Base-by-base conservation (phyloP, 352 stramenopile genomes). In the Pythium scleroteichum region DNA sequence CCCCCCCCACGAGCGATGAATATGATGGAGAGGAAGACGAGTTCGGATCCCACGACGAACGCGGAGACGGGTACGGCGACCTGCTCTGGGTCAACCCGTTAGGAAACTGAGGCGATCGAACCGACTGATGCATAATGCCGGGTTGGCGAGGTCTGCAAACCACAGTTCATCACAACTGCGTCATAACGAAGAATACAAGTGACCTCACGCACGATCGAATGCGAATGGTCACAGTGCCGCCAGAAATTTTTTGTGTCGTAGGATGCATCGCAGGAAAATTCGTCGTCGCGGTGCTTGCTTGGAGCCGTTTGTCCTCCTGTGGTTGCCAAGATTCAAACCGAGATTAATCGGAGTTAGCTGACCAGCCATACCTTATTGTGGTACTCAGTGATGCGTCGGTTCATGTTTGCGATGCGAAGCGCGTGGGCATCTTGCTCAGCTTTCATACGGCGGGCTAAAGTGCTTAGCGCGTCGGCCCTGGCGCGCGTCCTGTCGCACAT, bases 251-350 rank as follows among this genome's bases (percentile, higher is more conserved):
- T 42, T 87, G 77, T 2, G 84, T 92, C 24, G 71, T 71, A n/a
- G 81, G 82, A 46, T 92, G 84, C 84, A 93, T 91, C 9, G 78
- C 84, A 19, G 84, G 82, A 40, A 92, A 93, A 53, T 90, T 91
- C 16, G 84, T 93, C 23, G 68, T 83, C 16, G 73, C 77, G 0
- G 78, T 90, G 40, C 64, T 82, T 32, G 82, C 79, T 22, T 89
- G 72, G 5, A 89, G 67, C 14, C 84, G 78, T 45, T 81, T 73
- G 17, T 78, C 76, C 67, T 89, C 78, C 84, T 93, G 53, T 7
- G 22, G 24, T 22, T 41, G 40, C 17, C 26, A 44, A 9, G 2
- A 10, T 10, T 35, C 47, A 19, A 40, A 41, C 17, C 26, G 46
- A 12, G 7, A 39, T 35, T 20, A 56, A 61, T 44, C 16, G 64